phyloP scores from a whole-genome alignment of 306 rosid genomes.

The Lotus japonicus region DNA sequence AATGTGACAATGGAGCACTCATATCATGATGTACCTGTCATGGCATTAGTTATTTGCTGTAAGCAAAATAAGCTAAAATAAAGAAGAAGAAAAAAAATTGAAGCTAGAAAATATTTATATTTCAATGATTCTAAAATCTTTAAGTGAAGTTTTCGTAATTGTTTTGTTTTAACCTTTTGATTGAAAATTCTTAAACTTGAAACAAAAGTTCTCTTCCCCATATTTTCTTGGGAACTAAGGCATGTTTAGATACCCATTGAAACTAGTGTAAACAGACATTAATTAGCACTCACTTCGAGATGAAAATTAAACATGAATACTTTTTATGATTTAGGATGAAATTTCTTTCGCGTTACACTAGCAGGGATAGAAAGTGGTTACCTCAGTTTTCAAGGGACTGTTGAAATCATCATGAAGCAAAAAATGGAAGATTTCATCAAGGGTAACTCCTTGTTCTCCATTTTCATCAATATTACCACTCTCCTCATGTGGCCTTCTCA shows the following conservation, averaged over 20 bases:
- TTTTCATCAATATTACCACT: neutral
- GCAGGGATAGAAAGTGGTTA: neutral
- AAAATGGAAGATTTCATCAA: slow-evolving; percentile 54
- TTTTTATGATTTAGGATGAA: too few species aligned
- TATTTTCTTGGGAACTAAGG: too few species aligned
- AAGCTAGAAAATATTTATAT: neutral
- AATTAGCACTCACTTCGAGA: too few species aligned
- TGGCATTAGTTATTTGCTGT: neutral
- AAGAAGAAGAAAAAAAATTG: neutral
- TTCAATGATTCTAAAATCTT: neutral
- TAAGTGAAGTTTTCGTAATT: neutral
- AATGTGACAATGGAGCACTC: slow-evolving; percentile 87
- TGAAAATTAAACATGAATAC: too few species aligned
- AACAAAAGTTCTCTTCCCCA: neutral
- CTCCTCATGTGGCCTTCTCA: slow-evolving; percentile 15
- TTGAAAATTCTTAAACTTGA: neutral
- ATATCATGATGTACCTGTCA: slow-evolving; percentile 88
- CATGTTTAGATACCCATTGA: too few species aligned
- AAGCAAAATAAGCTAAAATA: neutral
- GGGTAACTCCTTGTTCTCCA: slow-evolving; percentile 16
- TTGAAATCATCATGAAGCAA: slow-evolving; percentile 51
- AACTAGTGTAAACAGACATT: too few species aligned
- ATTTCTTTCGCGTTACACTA: neutral
- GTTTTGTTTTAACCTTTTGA: neutral
- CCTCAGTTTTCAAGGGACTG: slow-evolving; percentile 54